phyloP scores from a whole-genome alignment of 257 asterid species.

The Forsythia suspensa region DNA sequence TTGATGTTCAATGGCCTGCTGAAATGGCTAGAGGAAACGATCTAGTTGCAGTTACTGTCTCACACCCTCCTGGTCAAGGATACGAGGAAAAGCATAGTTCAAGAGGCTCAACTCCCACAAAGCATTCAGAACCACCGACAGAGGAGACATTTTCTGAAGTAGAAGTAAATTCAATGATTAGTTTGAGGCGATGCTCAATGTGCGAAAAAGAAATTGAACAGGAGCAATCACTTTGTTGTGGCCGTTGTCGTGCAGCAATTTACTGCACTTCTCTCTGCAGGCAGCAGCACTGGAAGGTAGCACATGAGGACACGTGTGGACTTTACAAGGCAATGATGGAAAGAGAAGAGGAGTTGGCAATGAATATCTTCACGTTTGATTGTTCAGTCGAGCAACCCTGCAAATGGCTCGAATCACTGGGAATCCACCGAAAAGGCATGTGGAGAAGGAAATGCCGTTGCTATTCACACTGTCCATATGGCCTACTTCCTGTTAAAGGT shows the following conservation, averaged over 20 bases:
- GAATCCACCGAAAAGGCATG: conserved; percentile 38
- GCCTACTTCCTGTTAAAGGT: conserved; percentile 29
- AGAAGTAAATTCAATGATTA: not conserved
- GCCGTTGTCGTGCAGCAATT: conserved; percentile 29
- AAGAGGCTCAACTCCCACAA: conserved; percentile 19
- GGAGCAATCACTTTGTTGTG: conserved; percentile 28
- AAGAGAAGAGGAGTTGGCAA: conserved; percentile 36
- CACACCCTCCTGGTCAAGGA: conserved; percentile 45
- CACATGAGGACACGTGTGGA: conserved; percentile 28
- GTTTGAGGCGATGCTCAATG: conserved; percentile 23
- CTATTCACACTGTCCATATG: conserved; percentile 23
- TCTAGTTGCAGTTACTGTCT: conserved; percentile 54
- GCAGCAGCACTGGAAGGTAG: conserved; percentile 36
- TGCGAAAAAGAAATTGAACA: conserved; percentile 30
- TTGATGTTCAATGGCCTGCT: conserved; percentile 54
- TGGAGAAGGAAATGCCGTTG: conserved; percentile 41
- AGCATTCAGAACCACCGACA: not conserved
- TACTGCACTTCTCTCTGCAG: conserved; percentile 35
- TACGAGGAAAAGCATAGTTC: conserved; percentile 22
- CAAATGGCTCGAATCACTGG: conserved; percentile 38
- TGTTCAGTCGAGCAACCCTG: conserved; percentile 35
- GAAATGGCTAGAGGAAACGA: conserved; percentile 43
- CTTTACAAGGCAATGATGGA: conserved; percentile 43
- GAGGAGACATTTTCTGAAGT: conserved; percentile 30
- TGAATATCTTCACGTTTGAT: conserved; percentile 24